Evolutionary conservation across 495 filamentous ascomycete genomes (phyloP).

Genomic region (Penicillium ucsense): DNA sequence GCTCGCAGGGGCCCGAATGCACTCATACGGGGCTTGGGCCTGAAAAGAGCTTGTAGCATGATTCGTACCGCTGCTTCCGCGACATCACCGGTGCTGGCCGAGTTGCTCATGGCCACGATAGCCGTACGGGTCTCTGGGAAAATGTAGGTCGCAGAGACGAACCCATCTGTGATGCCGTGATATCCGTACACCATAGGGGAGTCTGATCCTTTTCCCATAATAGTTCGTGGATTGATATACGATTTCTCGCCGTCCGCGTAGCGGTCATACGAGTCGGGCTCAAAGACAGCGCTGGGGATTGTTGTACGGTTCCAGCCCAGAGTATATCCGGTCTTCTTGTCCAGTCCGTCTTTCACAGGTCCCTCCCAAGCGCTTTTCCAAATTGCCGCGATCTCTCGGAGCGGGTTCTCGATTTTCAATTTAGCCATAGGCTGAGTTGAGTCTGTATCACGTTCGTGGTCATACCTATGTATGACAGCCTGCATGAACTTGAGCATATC

Average conservation of each 20-base stretch:
- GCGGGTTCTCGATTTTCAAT: conserved; percentile 3
- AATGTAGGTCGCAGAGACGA: conserved; percentile 5
- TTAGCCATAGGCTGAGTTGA: not conserved
- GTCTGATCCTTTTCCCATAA: conserved; percentile 6
- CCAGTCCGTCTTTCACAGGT: conserved; percentile 6
- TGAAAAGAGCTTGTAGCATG: conserved; percentile 11
- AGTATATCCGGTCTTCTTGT: conserved; percentile 4
- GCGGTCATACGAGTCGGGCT: conserved; percentile 4
- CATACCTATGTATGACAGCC: not conserved
- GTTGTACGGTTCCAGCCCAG: conserved; percentile 11
- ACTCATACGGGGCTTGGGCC: conserved; percentile 3
- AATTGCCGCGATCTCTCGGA: conserved; percentile 9
- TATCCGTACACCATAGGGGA: conserved; percentile 4
- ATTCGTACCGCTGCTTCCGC: conserved; percentile 9
- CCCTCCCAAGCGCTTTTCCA: conserved; percentile 10
- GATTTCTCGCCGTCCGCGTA: not conserved
- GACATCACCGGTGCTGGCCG: conserved; percentile 8
- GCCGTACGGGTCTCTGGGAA: conserved; percentile 12
- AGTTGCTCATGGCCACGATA: conserved; percentile 9
- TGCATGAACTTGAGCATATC: conserved; percentile 7
- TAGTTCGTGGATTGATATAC: not conserved
- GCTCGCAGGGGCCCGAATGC: conserved; percentile 4
- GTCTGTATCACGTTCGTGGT: not conserved
- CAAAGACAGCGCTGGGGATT: conserved; percentile 10
- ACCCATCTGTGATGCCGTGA: conserved; percentile 5